These are phyloP conservation scores for Wickerhamomyces chambardii DNA, from an alignment of 805 yeast genomes.

Conservation along the genomic window DNA sequence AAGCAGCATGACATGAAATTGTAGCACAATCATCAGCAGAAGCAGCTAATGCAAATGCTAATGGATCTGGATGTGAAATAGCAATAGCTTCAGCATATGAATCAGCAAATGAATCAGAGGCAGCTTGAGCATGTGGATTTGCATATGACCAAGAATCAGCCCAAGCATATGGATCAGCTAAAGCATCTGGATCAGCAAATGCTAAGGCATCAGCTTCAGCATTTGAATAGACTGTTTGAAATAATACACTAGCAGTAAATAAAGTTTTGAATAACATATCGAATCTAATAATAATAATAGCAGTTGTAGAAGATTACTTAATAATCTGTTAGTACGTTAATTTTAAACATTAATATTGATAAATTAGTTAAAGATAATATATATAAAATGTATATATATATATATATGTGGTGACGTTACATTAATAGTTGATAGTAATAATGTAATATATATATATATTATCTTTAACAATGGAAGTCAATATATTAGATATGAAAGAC, in stretches of 20 bases:
- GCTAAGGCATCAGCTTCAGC: conserved; percentile 10
- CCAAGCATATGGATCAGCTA: conserved; percentile 1
- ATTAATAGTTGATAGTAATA: too few species aligned
- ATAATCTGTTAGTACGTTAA: neutral
- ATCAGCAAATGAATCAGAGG: conserved; percentile 16
- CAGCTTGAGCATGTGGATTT: conserved; percentile 13
- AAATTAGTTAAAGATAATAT: too few species aligned
- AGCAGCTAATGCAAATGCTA: conserved; percentile 21
- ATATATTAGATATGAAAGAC: too few species aligned
- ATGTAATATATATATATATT: too few species aligned
- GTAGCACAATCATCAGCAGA: conserved; percentile 21
- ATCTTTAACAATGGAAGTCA: too few species aligned
- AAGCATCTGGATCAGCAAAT: conserved; percentile 3
- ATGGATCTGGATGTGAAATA: conserved; percentile 21
- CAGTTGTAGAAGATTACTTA: neutral
- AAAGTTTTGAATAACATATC: neutral
- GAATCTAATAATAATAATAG: too few species aligned
- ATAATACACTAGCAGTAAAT: neutral
- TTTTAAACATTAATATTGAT: too few species aligned
- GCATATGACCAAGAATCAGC: conserved; percentile 14
- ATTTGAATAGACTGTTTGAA: neutral
- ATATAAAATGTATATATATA: too few species aligned
- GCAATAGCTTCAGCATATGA: conserved; percentile 19
- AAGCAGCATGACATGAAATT: conserved; percentile 24
- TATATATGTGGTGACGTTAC: too few species aligned